Percentiles rank a stretch among this genome's conserved stretches.
These are phyloP conservation scores for Lentinula sp. DNA, from an alignment of 768 basidiomycete species.

Conservation along the genomic window DNA sequence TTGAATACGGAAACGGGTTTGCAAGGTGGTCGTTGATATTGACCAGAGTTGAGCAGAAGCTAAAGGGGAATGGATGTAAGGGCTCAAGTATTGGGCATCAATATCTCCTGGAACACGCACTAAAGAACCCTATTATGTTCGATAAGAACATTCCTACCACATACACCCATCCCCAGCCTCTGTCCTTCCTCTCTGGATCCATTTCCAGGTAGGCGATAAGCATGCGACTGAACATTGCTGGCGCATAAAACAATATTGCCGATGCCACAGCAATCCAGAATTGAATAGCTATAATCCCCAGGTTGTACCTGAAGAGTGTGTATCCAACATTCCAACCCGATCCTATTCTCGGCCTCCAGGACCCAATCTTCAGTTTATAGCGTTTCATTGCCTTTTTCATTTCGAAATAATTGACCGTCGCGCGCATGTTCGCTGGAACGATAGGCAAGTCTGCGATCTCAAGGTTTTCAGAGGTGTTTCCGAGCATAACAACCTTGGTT, in stretches of 20 bases:
- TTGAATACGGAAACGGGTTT: constrained; percentile 67
- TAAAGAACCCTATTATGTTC: constrained; percentile 33
- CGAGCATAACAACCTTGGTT: constrained; percentile 82
- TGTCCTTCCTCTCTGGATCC: constrained; percentile 41
- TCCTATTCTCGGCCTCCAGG: constrained; percentile 55
- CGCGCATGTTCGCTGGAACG: constrained; percentile 68
- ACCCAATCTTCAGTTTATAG: constrained; percentile 43
- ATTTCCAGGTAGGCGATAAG: constrained; percentile 51
- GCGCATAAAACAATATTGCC: constrained; percentile 62
- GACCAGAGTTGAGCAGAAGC: constrained; percentile 71
- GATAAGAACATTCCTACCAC: constrained; percentile 45
- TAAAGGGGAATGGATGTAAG: constrained; percentile 14
- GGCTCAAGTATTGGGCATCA: neutral
- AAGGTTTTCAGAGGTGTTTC: constrained; percentile 63
- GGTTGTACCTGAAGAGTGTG: constrained; percentile 56
- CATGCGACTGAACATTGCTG: constrained; percentile 46
- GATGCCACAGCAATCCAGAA: constrained; percentile 45
- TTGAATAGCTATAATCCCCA: constrained; percentile 30
- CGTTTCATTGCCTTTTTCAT: constrained; percentile 57
- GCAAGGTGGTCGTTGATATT: constrained; percentile 59
- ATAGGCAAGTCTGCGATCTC: constrained; percentile 89
- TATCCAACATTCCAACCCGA: constrained; percentile 62
- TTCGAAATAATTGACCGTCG: constrained; percentile 49
- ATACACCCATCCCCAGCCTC: constrained; percentile 59
- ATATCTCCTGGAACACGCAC: constrained; percentile 22